Base-by-base conservation (phyloP, 139 green algal genomes). In the Chlorella ohadii region DNA sequence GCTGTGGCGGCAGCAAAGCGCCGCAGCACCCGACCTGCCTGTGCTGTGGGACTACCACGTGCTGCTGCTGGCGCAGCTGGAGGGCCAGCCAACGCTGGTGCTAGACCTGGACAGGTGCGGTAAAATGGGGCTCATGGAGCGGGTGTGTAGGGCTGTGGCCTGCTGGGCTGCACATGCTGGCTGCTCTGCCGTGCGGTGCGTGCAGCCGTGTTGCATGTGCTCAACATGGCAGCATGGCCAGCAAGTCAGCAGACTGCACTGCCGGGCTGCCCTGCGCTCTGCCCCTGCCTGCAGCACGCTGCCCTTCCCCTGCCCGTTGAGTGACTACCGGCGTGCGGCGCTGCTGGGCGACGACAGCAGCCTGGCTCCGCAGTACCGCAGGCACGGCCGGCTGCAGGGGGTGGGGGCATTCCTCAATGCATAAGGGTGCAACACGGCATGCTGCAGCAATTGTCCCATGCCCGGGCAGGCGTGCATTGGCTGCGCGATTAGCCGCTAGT, bases 31-130 rank as follows among this genome's bases (percentile, higher is more conserved):
- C 3, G 76, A 44, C 27, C 0, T 22, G 39, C 39, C 70, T 5
- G 70, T 77, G 12, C 19, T 59, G 39, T 77, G 70, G 70, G 90
- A 93, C 64, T 93, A 93, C 38, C 90, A 93, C 67, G 88, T 91
- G 3, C 11, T 90, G 19, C 6, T 81, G 33, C 36, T 90, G 13
- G 61, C 34, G 63, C 71, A 39, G 67, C 66, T 41, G 15, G 57
- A 27, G 55, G 41, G 63, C 7, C 17, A 47, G 51, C 38, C 36
- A 11, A 27, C 56, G 17, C 55, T 85, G 4, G 86, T 92, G 12
- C 89, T 87, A 56, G 88, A 92, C 55, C 61, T 91, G 16, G 89
- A 92, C 82, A 65, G 66, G 66, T 71, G 17, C 16, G 56, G 9
- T 2, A 19, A 51, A 9, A 9, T 51, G 44, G 44, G 7, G 15